These are phyloP conservation scores for Botrytis cinerea DNA, from an alignment of 2,329 filamentous ascomycete species.

Conservation along the genomic window DNA sequence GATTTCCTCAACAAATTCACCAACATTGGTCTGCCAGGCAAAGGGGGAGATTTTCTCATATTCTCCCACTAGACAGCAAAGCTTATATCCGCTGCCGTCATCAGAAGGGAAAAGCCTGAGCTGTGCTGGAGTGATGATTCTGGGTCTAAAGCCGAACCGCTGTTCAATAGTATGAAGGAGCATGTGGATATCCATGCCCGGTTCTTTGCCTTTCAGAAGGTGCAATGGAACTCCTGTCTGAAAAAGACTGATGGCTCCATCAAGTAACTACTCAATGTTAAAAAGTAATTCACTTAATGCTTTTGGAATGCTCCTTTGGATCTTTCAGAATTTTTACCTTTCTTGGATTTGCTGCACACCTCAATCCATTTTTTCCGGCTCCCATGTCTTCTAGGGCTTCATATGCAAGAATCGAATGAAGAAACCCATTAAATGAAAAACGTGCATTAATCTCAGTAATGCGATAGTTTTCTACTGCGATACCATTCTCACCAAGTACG, in stretches of 20 bases:
- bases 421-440: slow-evolving; percentile 8
- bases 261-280: background rate
- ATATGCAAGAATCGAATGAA: background rate
- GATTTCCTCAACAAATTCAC: slow-evolving; percentile 27
- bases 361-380: background rate
- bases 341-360: background rate
- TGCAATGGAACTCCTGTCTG: background rate
- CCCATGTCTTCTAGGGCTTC: slow-evolving; percentile 1
- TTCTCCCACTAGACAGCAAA: background rate
- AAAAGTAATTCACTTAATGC: background rate
- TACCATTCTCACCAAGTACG: background rate
- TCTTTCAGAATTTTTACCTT: background rate
- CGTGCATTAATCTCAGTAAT: slow-evolving; percentile 12
- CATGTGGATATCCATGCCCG: slow-evolving; percentile 6
- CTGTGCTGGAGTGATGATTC: slow-evolving; percentile 2
- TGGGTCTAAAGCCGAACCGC: slow-evolving; percentile 1
- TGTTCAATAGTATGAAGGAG: slow-evolving; percentile 1
- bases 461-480: background rate
- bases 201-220: slow-evolving; percentile 8
- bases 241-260: background rate
- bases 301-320: background rate
- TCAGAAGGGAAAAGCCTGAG: background rate
- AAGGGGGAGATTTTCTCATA: background rate
- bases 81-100: background rate
- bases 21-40: background rate